Percentiles rank a stretch among this genome's conserved stretches.
These are phyloP conservation scores for Cavenderia fasciculata DNA, from an alignment of 78 protist species.

Conservation along the genomic window DNA sequence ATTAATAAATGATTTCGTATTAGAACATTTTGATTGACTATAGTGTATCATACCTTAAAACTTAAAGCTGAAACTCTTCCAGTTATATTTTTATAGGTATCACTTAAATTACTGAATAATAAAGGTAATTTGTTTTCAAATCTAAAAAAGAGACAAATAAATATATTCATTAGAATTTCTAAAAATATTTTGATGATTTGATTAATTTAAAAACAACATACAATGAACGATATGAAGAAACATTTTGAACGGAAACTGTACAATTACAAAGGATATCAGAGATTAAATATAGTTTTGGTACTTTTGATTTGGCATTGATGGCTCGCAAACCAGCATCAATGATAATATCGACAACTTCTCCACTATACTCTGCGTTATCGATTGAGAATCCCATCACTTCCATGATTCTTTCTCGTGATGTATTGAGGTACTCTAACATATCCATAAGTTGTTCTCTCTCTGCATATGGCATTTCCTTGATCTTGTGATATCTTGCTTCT, in stretches of 20 bases:
- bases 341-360: constrained; percentile 37
- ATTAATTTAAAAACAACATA: not conserved
- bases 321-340: not conserved
- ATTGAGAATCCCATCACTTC: constrained; percentile 53
- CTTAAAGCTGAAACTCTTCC: constrained; percentile 56
- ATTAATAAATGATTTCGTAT: no score
- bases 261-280: constrained; percentile 64
- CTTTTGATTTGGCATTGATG: not conserved
- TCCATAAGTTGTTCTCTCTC: constrained; percentile 2
- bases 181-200: not conserved
- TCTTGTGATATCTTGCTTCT: not conserved
- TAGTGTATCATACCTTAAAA: no score
- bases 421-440: not conserved
- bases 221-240: constrained; percentile 56
- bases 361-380: constrained; percentile 41
- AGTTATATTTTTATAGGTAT: not conserved
- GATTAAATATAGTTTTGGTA: constrained; percentile 32
- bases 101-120: constrained; percentile 20
- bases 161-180: not conserved
- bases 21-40: no score
- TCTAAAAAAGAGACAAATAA: not conserved
- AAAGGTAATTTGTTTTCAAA: constrained; percentile 39
- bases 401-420: constrained; percentile 25
- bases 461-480: constrained; percentile 8
- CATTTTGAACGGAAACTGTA: constrained; percentile 56